A percentile compares a stretch with the other conserved stretches of the same genome.
Conservation (phyloP, 2,329 filamentous ascomycete species). For the Penicillium sp. region DNA sequence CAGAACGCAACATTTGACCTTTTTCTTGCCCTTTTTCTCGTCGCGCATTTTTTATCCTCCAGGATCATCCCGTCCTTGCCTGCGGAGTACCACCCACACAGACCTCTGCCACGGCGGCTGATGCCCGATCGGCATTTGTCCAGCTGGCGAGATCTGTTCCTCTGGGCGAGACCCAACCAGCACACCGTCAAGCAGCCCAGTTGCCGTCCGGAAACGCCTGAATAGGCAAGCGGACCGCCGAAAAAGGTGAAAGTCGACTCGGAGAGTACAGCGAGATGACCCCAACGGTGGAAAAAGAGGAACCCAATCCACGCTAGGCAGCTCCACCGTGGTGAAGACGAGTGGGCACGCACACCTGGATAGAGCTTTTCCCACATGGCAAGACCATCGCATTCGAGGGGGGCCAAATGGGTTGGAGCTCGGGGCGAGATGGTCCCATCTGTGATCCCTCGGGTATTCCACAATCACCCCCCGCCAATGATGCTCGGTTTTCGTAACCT, state of each 20-base stretch:
- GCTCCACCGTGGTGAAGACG: too few species aligned
- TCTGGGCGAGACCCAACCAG: too few species aligned
- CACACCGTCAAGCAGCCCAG: too few species aligned
- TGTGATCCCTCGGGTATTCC: slow-evolving; percentile 20
- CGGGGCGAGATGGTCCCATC: slow-evolving; percentile 3
- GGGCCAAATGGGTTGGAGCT: too few species aligned
- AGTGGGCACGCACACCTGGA: too few species aligned
- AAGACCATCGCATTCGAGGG: too few species aligned
- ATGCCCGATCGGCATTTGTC: slow-evolving; percentile 21
- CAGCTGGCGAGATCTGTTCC: slow-evolving; percentile 3
- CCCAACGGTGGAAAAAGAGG: too few species aligned
- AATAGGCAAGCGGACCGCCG: slow-evolving; percentile 15
- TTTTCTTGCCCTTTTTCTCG: background rate
- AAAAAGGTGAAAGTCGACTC: slow-evolving; percentile 5
- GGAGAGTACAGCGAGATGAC: slow-evolving; percentile 11
- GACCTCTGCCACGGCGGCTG: slow-evolving; percentile 3
- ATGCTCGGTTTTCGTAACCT: slow-evolving; percentile 1
- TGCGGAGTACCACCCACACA: too few species aligned
- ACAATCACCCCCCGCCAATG: background rate
- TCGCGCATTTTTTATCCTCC: background rate
- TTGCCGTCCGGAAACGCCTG: too few species aligned
- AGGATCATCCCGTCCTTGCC: slow-evolving; percentile 9
- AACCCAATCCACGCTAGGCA: too few species aligned
- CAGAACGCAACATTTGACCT: background rate
- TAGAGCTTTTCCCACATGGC: slow-evolving; percentile 7